Evolutionary conservation across 2,329 filamentous ascomycete species (phyloP), one percentile per base, ranked within the genome.

Genomic region (Achaetomium macrosporum): DNA sequence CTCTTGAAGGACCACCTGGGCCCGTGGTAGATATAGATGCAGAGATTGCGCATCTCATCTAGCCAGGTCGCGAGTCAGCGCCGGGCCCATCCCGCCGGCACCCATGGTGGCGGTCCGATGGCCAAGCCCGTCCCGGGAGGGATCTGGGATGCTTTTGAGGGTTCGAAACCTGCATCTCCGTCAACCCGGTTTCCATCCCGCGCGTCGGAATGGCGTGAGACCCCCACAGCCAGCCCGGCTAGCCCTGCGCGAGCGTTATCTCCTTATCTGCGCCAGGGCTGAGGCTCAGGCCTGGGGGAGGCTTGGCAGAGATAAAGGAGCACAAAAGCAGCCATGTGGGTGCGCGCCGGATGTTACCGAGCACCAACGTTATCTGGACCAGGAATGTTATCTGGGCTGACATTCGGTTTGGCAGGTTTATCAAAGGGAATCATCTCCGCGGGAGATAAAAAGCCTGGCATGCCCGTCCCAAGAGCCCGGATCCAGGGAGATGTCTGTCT

Each of bases 231-330:
- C 42, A 29, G 17, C 15, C 42, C 16, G 41, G 35, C n/a, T 31
- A 49, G 48, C 48, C 43, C 44, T 48, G 47, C 11, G 44, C 4
- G 25, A 25, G 25, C 25, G 25, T 40, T 55, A 51, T 55, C 53
- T 48, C 16, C 47, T 55, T 55, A 55, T 55, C 53, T 51, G 16
- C 39, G 30, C 20, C 37, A 9, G 40, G 40, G 33, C 39, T 51
- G 53, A 50, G 52, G 52, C 52, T 54, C 52, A 17, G 8, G 42
- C 30, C 37, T 50, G 52, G 52, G 52, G 36, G 37, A 19, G 42
- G 13, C 52, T 54, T 54, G 52, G 52, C 52, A 43, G 47, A 54
- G 52, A 54, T 54, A 54, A 54, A 50, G 39, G 13, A 4, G n/a
- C n/a, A n/a, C n/a, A n/a, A n/a, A n/a, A n/a, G n/a, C n/a, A n/a